These are phyloP conservation scores for Emmonsia crescens DNA, from an alignment of 2,329 filamentous ascomycete genomes.

Conservation along the genomic window DNA sequence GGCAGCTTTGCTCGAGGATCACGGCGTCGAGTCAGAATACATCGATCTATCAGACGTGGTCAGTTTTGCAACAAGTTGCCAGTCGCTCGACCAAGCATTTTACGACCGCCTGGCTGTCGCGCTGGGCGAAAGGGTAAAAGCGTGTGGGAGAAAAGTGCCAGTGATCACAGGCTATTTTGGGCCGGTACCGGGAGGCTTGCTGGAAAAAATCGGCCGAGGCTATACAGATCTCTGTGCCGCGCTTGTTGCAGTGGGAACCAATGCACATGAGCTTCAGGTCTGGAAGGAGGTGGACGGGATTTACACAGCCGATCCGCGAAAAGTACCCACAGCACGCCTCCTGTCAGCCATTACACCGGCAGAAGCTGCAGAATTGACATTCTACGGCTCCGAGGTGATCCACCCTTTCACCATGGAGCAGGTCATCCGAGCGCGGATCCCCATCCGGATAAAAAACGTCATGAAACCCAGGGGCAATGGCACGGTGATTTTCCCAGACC, in stretches of 20 bases:
- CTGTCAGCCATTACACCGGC: conserved; percentile 80
- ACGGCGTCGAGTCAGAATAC: conserved; percentile 74
- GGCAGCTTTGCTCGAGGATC: conserved; percentile 70
- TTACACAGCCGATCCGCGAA: conserved; percentile 74
- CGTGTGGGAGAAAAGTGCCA: conserved; percentile 58
- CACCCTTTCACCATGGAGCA: conserved; percentile 99
- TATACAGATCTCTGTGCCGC: conserved; percentile 96
- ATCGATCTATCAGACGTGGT: conserved; percentile 80
- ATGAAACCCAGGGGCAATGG: conserved; percentile 54
- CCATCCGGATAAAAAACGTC: conserved; percentile 59
- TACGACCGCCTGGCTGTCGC: conserved; percentile 54
- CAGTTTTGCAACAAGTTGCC: conserved; percentile 47
- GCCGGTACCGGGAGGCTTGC: conserved; percentile 76
- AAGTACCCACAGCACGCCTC: conserved; percentile 87
- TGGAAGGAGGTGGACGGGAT: conserved; percentile 99
- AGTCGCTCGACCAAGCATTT: conserved; percentile 54
- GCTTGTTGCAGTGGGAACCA: conserved; percentile 77
- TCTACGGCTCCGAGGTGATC: conserved; percentile 91
- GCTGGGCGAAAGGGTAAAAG: conserved; percentile 53
- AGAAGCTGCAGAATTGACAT: conserved; percentile 91
- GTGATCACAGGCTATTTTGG: conserved; percentile 93
- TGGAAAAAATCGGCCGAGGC: conserved; percentile 85
- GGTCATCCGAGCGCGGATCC: conserved; percentile 54
- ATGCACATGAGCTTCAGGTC: conserved; percentile 81
- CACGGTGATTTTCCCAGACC: conserved; percentile 64